These are phyloP conservation scores for Porogramme epimiltina DNA, from an alignment of 1,284 basidiomycete genomes.

Conservation along the genomic window DNA sequence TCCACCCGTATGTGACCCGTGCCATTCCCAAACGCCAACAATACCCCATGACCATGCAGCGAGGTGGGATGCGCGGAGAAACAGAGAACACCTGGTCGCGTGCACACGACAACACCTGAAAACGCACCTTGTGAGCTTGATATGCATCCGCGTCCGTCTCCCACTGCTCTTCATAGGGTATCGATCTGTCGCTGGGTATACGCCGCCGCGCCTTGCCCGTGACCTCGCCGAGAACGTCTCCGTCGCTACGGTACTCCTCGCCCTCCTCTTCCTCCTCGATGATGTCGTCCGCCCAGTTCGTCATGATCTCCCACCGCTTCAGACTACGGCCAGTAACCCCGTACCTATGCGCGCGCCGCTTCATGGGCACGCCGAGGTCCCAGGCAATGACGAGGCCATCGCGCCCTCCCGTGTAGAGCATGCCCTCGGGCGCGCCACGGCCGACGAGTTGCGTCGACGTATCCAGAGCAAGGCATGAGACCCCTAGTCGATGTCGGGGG, in stretches of 20 bases:
- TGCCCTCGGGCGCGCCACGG: conserved; percentile 73
- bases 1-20: no score
- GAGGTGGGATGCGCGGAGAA: no score
- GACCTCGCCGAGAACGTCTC: conserved; percentile 78
- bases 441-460: conserved; percentile 75
- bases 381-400: conserved; percentile 92
- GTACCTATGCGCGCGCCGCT: conserved; percentile 40
- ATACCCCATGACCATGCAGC: no score
- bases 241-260: conserved; percentile 59
- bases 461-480: conserved; percentile 86
- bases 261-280: conserved; percentile 57
- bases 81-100: not conserved
- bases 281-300: conserved; percentile 77
- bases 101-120: no score
- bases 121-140: conserved; percentile 50
- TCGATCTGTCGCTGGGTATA: conserved; percentile 33
- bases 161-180: conserved; percentile 78
- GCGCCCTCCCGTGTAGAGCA: conserved; percentile 90
- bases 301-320: conserved; percentile 71
- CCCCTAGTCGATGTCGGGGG: conserved; percentile 85
- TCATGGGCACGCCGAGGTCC: conserved; percentile 82
- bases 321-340: conserved; percentile 28
- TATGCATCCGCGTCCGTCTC: conserved; percentile 63
- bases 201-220: conserved; percentile 29
- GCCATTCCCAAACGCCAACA: no score